phyloP scores from a whole-genome alignment of 164 flowering plant genomes.

The Tetrastigma voinierianum region DNA sequence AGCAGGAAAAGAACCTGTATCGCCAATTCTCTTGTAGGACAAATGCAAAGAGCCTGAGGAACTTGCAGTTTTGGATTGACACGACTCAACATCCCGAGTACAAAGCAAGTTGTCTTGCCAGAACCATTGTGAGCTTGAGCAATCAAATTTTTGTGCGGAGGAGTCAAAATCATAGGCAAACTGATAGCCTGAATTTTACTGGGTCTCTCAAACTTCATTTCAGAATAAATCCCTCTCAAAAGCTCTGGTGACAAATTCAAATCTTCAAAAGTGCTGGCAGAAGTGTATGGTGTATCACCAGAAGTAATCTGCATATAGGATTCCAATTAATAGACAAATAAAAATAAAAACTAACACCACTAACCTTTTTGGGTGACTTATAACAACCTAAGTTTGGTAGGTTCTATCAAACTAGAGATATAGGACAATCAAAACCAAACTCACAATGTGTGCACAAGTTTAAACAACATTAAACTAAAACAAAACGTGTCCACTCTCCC shows the following conservation, averaged over 20 bases:
- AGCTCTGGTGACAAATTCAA: constrained; percentile 70
- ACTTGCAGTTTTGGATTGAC: no score
- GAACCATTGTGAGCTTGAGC: constrained; percentile 99
- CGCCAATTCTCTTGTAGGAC: no score
- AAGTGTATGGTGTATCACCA: constrained; percentile 73
- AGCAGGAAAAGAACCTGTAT: no score
- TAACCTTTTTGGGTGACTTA: no score
- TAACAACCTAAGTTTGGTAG: no score
- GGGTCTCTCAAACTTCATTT: constrained; percentile 80
- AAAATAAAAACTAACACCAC: not conserved
- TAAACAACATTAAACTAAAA: no score
- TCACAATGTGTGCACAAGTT: no score
- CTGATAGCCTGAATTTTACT: constrained; percentile 89
- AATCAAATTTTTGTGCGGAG: constrained; percentile 71
- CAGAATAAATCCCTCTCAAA: constrained; percentile 77
- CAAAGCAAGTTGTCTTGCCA: constrained; percentile 95
- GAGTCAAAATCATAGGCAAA: constrained; percentile 90
- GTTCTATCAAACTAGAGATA: no score
- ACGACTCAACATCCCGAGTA: constrained; percentile 93
- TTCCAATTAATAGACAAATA: not conserved
- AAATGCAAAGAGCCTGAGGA: no score
- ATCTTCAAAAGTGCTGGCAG: constrained; percentile 81
- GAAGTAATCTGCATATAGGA: constrained; percentile 51
- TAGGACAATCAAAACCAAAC: no score
- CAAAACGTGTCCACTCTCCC: no score